Base-by-base conservation (phyloP, 352 stramenopile species). In the Phytophthora pluvialis region DNA sequence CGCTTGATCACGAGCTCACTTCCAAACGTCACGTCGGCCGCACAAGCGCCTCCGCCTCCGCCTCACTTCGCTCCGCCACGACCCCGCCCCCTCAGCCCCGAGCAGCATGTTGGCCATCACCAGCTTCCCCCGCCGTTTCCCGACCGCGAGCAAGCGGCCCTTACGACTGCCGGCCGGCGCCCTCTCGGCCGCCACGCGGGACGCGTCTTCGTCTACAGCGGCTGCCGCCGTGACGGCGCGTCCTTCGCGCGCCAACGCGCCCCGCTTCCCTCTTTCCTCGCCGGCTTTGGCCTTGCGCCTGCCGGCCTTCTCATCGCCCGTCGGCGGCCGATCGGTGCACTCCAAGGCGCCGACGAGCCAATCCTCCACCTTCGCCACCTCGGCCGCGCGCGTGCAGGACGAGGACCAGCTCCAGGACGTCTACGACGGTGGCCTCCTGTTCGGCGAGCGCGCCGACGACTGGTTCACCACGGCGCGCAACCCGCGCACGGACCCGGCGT, bases 81-180 rank as follows among this genome's bases (percentile, higher is more conserved):
- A 31, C 57, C 36, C 5, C 48, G n/a, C 38, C 28, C 16, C 21
- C 28, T 18, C 60, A 28, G 28, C 29, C 29, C 18, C 13, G 44
- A n/a, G 25, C 33, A 69, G 21, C 28, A 94, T 94, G 86, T 68
- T 94, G 67, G 76, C 73, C 55, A 93, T 94, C 74, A 94, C 86
- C 13, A 81, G 83, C 56, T 93, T 92, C 60, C 83, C 86, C 21
- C 86, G 86, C 21, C 86, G 86, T 64, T 93, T 94, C 75, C 72
- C 82, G 2, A 92, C 86, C 32, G 75, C 78, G 54, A 87, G 70
- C 68, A 93, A 91, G 72, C 77, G 83, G 70, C 68, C 74, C 18
- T 66, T 91, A 64, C 55, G 64, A 36, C 48, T 56, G 31, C 44
- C 42, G 15, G 48, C 39, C n/a, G 51, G 45, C 21, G 28, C 39